Evolutionary conservation across 1,284 basidiomycete genomes (phyloP).

Genomic region (Earliella scabrosa): DNA sequence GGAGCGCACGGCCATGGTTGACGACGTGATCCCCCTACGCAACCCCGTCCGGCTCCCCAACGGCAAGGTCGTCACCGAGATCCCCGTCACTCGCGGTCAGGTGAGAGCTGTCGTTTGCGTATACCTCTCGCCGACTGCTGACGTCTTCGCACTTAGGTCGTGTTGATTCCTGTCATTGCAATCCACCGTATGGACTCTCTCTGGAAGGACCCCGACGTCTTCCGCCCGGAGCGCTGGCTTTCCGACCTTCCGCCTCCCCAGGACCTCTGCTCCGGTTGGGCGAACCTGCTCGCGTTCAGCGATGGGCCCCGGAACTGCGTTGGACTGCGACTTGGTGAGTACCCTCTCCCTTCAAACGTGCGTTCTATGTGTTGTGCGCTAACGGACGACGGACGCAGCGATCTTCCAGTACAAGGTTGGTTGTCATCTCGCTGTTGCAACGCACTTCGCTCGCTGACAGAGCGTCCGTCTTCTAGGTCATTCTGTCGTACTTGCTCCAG

Average conservation of each 20-base stretch:
- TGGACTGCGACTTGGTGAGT: slow-evolving; percentile 16
- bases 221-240: slow-evolving; percentile 28
- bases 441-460: no score
- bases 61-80: slow-evolving; percentile 19
- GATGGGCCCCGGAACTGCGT: slow-evolving; percentile 24
- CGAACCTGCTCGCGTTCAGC: slow-evolving; percentile 20
- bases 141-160: no score
- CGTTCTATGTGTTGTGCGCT: no score
- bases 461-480: no score
- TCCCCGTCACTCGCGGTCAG: slow-evolving; percentile 29
- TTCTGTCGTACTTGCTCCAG: no score
- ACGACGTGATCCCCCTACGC: slow-evolving; percentile 30
- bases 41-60: slow-evolving; percentile 23
- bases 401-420: no score
- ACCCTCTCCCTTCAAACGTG: no score
- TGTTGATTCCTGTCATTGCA: slow-evolving; percentile 29
- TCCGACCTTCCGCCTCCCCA: background rate
- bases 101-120: slow-evolving; percentile 4
- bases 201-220: slow-evolving; percentile 35
- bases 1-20: slow-evolving; percentile 21
- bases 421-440: no score
- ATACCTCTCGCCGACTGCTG: no score
- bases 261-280: slow-evolving; percentile 17
- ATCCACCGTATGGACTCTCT: slow-evolving; percentile 28
- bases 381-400: no score